Conservation (phyloP, 805 yeast species). For the Yamadazyma ubonensis region DNA sequence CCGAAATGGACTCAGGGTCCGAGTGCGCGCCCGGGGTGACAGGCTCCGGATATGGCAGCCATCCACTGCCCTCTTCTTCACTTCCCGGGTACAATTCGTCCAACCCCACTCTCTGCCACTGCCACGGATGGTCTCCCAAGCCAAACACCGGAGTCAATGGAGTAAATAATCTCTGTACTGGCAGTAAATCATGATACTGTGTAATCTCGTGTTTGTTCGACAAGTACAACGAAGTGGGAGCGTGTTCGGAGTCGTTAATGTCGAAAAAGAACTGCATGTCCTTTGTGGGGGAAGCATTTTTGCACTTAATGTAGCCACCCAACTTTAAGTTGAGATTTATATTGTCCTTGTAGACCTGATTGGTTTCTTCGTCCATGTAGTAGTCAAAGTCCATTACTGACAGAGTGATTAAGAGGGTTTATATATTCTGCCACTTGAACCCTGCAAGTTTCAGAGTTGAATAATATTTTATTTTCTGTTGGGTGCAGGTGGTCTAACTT, state of each 20-base stretch:
- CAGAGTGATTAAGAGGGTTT: too few relatives aligned
- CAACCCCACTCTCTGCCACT: background rate
- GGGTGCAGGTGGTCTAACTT: too few relatives aligned
- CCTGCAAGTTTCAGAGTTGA: background rate
- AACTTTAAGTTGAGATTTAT: slow-evolving; percentile 13
- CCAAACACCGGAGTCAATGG: slow-evolving; percentile 9
- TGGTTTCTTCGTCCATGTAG: slow-evolving; percentile 16
- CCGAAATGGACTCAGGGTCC: too few relatives aligned
- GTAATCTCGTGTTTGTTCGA: slow-evolving; percentile 6
- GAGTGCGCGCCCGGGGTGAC: too few relatives aligned
- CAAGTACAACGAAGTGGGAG: background rate
- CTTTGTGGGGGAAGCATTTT: background rate
- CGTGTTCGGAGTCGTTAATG: background rate
- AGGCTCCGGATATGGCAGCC: too few relatives aligned
- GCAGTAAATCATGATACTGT: background rate
- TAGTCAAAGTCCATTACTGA: too few relatives aligned
- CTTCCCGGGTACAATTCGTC: background rate
- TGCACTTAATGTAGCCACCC: slow-evolving; percentile 12
- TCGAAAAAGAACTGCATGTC: slow-evolving; percentile 4
- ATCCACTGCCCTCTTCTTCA: too few relatives aligned
- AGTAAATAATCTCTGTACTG: slow-evolving; percentile 5
- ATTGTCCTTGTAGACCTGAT: slow-evolving; percentile 12
- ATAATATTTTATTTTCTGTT: background rate
- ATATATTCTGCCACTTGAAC: background rate
- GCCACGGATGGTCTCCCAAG: background rate